Conservation (phyloP, 768 basidiomycete genomes). For the Leccinum ochraceum region DNA sequence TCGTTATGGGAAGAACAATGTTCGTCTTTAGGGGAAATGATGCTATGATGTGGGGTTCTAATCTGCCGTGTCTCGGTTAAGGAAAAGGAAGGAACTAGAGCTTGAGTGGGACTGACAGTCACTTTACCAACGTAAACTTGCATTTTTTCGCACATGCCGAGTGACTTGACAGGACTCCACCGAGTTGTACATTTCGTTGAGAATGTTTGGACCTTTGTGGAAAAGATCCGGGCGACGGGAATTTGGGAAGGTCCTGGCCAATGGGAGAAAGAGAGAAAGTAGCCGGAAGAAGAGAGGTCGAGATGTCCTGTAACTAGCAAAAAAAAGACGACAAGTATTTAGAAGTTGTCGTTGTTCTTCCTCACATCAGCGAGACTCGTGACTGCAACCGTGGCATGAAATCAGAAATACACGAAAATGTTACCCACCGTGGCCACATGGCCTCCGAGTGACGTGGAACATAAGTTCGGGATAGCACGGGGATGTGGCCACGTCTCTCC, state of each 20-base stretch:
- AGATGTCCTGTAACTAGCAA: too few species aligned
- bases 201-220: slow-evolving; percentile 8
- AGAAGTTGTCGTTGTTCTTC: too few species aligned
- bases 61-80: slow-evolving; percentile 26
- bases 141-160: slow-evolving; percentile 16
- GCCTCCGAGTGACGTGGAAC: slow-evolving; percentile 2
- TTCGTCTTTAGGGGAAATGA: slow-evolving; percentile 19
- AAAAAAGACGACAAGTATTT: too few species aligned
- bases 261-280: slow-evolving; percentile 11
- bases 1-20: slow-evolving; percentile 34
- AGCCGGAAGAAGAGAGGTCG: background rate
- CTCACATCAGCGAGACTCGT: background rate
- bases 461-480: background rate
- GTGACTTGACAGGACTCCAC: slow-evolving; percentile 9
- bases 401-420: background rate
- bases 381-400: background rate
- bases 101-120: slow-evolving; percentile 6
- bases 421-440: slow-evolving; percentile 8
- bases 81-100: slow-evolving; percentile 20
- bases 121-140: slow-evolving; percentile 24
- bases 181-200: slow-evolving; percentile 9
- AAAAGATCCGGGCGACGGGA: slow-evolving; percentile 27
- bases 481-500: slow-evolving; percentile 2
- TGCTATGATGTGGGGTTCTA: slow-evolving; percentile 3
- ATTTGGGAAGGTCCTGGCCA: slow-evolving; percentile 22